These are phyloP conservation scores for Clitopilus hobsonii DNA, from an alignment of 768 basidiomycete genomes.

Conservation along the genomic window DNA sequence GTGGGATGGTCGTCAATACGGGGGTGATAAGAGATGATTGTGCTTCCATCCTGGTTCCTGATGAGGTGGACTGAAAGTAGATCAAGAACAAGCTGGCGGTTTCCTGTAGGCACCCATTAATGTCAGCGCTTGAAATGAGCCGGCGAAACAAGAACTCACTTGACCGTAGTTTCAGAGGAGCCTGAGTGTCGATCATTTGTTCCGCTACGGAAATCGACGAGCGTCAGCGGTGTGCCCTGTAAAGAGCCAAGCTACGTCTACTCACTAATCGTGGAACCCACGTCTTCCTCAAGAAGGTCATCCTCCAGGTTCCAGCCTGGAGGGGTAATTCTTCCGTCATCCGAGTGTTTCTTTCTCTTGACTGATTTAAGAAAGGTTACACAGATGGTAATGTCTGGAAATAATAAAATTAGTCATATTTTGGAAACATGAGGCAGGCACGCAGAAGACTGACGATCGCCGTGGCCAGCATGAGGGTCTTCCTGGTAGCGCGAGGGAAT, in stretches of 20 bases:
- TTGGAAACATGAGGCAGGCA: neutral
- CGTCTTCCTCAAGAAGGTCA: slow-evolving; percentile 11
- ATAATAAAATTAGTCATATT: neutral
- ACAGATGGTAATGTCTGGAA: slow-evolving; percentile 57
- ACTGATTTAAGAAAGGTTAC: slow-evolving; percentile 50
- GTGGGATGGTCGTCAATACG: slow-evolving; percentile 26
- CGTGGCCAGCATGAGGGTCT: slow-evolving; percentile 26
- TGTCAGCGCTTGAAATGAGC: neutral
- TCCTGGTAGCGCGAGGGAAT: slow-evolving; percentile 66
- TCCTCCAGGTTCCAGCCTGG: slow-evolving; percentile 3
- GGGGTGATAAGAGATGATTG: slow-evolving; percentile 49
- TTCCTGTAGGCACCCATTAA: slow-evolving; percentile 10
- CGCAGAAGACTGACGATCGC: slow-evolving; percentile 45
- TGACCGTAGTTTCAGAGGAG: slow-evolving; percentile 30
- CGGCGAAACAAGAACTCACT: slow-evolving; percentile 14
- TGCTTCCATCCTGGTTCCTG: slow-evolving; percentile 37
- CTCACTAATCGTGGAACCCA: slow-evolving; percentile 12
- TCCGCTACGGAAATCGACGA: slow-evolving; percentile 12
- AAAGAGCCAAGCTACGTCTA: neutral
- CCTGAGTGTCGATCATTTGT: slow-evolving; percentile 34
- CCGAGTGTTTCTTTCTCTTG: slow-evolving; percentile 13
- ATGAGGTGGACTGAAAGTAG: slow-evolving; percentile 45
- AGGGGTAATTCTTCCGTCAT: slow-evolving; percentile 3
- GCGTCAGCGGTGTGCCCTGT: slow-evolving; percentile 2
- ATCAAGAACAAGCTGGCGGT: slow-evolving; percentile 36